A percentile compares a stretch with the other conserved stretches of the same genome.
phyloP scores from a whole-genome alignment of 441 rosid species.

The Eruca vesicaria region DNA sequence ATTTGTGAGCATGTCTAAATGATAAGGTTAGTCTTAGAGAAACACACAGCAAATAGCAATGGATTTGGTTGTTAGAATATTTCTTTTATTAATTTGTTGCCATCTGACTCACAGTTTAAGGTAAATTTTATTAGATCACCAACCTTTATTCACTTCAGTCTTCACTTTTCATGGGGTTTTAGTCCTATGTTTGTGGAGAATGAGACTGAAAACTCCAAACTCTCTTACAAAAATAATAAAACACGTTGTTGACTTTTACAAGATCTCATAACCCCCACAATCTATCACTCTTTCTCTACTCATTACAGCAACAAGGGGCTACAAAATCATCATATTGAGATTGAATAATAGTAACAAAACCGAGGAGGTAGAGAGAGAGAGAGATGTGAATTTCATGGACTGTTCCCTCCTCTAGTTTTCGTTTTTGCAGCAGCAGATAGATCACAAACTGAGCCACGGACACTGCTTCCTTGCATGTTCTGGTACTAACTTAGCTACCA shows the following conservation, averaged over 20 bases:
- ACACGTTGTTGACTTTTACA: conserved; percentile 23
- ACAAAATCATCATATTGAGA: conserved; percentile 18
- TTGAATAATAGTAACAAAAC: conserved; percentile 1
- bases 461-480: conserved; percentile 93
- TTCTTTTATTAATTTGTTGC: no score
- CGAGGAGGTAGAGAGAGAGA: neutral
- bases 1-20: neutral
- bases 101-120: no score
- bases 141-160: neutral
- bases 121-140: no score
- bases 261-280: conserved; percentile 23
- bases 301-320: conserved; percentile 15
- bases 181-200: neutral
- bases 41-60: neutral
- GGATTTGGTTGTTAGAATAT: neutral
- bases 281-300: conserved; percentile 29
- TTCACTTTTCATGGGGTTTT: neutral
- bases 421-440: conserved; percentile 16
- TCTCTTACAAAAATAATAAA: neutral
- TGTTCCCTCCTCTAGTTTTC: conserved; percentile 20
- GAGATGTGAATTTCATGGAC: conserved; percentile 8
- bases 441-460: conserved; percentile 63
- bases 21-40: neutral
- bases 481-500: conserved; percentile 72
- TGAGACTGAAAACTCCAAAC: conserved; percentile 20